Evolutionary conservation across 2,329 filamentous ascomycete genomes (phyloP).

Genomic region (Stenocarpella maydis): DNA sequence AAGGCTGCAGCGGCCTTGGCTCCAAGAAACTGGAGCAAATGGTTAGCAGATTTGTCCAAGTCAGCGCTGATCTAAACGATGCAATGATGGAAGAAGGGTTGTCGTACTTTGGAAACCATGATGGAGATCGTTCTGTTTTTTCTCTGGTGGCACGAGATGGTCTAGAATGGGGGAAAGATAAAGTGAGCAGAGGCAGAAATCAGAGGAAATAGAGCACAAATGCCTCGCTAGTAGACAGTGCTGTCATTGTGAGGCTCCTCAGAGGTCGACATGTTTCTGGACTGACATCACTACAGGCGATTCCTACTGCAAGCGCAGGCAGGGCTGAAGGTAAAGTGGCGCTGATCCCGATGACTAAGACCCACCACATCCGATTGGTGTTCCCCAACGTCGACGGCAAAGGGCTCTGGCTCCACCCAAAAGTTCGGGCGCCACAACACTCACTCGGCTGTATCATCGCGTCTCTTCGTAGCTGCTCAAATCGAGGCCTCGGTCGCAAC

Average conservation of each 20-base stretch:
- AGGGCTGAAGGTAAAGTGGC: neutral
- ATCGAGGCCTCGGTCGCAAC: neutral
- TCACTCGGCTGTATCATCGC: neutral
- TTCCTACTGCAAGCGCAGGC: neutral
- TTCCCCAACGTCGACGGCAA: neutral
- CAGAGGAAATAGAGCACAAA: neutral
- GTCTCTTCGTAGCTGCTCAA: neutral
- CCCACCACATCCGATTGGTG: conserved; percentile 6
- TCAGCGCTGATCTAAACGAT: neutral
- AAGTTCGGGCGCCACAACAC: conserved; percentile 29
- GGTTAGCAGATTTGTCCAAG: conserved; percentile 38
- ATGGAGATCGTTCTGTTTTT: neutral
- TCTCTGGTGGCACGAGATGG: neutral
- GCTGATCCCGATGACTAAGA: conserved; percentile 18
- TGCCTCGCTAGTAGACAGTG: neutral
- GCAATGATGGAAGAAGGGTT: too few relatives aligned
- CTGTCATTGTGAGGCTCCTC: conserved; percentile 3
- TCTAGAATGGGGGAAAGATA: too few relatives aligned
- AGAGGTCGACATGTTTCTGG: neutral
- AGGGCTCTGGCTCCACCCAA: conserved; percentile 15
- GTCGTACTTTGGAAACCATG: conserved; percentile 46
- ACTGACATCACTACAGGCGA: conserved; percentile 13
- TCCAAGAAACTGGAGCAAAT: conserved; percentile 72
- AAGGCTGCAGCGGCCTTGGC: conserved; percentile 88
- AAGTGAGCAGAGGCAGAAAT: neutral